phyloP scores from a whole-genome alignment of 106 monocot genomes.

The Dendrobium catenatum region DNA sequence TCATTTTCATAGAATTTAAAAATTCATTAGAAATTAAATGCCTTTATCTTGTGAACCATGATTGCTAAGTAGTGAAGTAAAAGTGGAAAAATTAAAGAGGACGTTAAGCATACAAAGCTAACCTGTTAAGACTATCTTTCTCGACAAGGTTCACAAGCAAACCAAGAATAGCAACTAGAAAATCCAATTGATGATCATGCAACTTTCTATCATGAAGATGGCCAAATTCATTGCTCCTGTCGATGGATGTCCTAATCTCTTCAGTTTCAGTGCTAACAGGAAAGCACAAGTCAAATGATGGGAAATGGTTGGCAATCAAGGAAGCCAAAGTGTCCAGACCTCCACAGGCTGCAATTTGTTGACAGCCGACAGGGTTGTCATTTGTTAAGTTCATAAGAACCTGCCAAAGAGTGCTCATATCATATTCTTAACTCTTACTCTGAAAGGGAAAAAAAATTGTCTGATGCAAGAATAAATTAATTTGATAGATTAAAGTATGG shows the following conservation, averaged over 20 bases:
- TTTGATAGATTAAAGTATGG: not conserved
- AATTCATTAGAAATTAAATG: not conserved
- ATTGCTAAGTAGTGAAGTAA: not conserved
- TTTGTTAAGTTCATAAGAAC: constrained; percentile 99
- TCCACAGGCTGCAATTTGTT: constrained; percentile 76
- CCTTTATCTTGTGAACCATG: not conserved
- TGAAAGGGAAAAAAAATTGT: not conserved
- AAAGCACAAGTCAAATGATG: constrained; percentile 58
- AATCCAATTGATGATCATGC: constrained; percentile 77
- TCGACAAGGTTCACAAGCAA: constrained; percentile 98
- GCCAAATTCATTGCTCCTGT: constrained; percentile 5
- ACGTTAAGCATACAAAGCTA: constrained; percentile 1
- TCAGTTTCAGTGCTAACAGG: constrained; percentile 13
- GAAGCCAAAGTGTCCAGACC: constrained; percentile 80
- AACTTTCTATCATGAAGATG: constrained; percentile 39
- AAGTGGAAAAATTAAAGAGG: not conserved
- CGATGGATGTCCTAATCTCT: constrained; percentile 21
- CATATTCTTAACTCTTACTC: not conserved
- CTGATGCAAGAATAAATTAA: not conserved
- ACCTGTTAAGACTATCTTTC: constrained; percentile 94
- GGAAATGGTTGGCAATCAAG: constrained; percentile 78
- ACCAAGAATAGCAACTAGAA: constrained; percentile 95
- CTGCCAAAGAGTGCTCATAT: constrained; percentile 33
- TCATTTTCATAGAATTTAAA: not conserved
- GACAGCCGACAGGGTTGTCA: constrained; percentile 89